These are phyloP conservation scores for Heracleum sosnowskyi DNA, from an alignment of 129 eudicot genomes.

Conservation along the genomic window DNA sequence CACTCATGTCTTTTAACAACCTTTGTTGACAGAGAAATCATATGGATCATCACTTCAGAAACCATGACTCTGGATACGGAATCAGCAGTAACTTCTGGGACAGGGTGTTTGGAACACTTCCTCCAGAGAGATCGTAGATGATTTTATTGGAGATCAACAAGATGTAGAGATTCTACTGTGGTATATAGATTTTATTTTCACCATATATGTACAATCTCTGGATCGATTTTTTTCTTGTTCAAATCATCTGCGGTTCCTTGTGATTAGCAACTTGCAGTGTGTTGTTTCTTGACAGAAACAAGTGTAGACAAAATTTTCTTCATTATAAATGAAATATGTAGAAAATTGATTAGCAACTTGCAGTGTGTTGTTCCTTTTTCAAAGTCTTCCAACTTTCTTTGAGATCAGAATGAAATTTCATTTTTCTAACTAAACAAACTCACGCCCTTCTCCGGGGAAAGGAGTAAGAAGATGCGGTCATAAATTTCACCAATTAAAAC, in stretches of 20 bases:
- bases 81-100: conserved; percentile 44
- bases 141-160: not conserved
- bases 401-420: too few relatives aligned
- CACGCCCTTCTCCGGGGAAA: too few relatives aligned
- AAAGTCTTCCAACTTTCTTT: not conserved
- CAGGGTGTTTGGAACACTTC: conserved; percentile 39
- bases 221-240: not conserved
- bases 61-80: conserved; percentile 46
- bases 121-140: conserved; percentile 10
- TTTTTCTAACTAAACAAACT: too few relatives aligned
- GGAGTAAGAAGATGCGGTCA: too few relatives aligned
- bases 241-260: not conserved
- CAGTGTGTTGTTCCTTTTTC: not conserved
- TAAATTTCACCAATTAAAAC: too few relatives aligned
- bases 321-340: not conserved
- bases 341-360: too few relatives aligned
- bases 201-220: not conserved
- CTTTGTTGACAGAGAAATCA: conserved; percentile 29
- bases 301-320: not conserved
- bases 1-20: not conserved
- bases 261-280: not conserved
- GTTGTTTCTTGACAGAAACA: not conserved
- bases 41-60: conserved; percentile 42
- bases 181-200: not conserved
- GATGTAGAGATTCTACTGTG: not conserved